phyloP scores from a whole-genome alignment of 2,329 filamentous ascomycete genomes.

The Trichocomaceae sp. region DNA sequence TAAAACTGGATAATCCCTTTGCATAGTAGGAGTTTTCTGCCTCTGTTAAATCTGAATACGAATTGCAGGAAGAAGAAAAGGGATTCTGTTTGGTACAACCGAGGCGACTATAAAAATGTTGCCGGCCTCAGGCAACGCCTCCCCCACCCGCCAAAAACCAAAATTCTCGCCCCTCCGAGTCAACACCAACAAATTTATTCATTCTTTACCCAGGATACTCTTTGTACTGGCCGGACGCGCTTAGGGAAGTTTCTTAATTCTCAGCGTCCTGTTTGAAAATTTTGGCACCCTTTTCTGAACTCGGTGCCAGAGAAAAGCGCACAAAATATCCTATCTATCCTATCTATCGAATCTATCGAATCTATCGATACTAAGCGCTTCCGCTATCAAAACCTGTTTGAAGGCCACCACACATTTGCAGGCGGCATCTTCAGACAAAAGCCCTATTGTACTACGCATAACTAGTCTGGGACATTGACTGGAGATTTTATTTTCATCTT shows the following conservation, averaged over 20 bases:
- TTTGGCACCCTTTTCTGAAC: neutral
- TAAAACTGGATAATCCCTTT: neutral
- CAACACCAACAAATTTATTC: neutral
- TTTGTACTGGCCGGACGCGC: neutral
- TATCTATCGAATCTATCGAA: too few species aligned
- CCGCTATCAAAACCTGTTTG: constrained; percentile 7
- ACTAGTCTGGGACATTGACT: neutral
- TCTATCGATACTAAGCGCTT: constrained; percentile 10
- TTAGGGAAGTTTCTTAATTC: neutral
- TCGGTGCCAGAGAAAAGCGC: constrained; percentile 4
- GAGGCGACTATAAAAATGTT: neutral
- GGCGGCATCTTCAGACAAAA: neutral
- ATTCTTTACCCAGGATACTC: neutral
- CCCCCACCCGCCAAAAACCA: constrained; percentile 10
- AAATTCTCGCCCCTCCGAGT: constrained; percentile 13
- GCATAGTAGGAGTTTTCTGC: too few species aligned
- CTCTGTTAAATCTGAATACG: neutral
- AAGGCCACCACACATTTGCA: constrained; percentile 2
- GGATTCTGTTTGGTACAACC: neutral
- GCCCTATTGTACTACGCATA: neutral
- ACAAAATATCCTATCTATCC: too few species aligned
- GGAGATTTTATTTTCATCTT: neutral
- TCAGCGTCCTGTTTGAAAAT: neutral
- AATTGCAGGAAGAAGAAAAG: neutral
- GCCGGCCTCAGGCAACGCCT: constrained; percentile 10